Evolutionary conservation across 2,329 filamentous ascomycete genomes (phyloP).

Genomic region (Neonectria punicea): DNA sequence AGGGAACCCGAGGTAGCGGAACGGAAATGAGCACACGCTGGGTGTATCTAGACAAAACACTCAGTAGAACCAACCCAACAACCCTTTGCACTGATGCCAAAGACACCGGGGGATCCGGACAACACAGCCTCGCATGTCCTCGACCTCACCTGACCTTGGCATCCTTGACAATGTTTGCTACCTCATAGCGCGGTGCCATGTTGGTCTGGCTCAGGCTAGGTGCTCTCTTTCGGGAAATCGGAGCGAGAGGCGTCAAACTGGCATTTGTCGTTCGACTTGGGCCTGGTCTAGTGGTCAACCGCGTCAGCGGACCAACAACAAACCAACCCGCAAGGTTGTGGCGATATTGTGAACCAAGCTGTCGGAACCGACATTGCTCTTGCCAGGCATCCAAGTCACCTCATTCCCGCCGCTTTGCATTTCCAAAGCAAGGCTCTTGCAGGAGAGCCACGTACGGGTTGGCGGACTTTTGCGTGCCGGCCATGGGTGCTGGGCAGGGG

Average conservation of each 20-base stretch:
- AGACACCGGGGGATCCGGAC: slow-evolving; percentile 5
- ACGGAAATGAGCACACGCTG: slow-evolving; percentile 11
- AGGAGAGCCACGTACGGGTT: slow-evolving; percentile 15
- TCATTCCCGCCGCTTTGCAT: slow-evolving; percentile 19
- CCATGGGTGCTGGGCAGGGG: not conserved
- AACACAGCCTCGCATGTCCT: slow-evolving; percentile 33
- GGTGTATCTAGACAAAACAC: slow-evolving; percentile 13
- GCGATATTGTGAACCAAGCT: slow-evolving; percentile 23
- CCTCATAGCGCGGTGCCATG: not conserved
- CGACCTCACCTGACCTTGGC: slow-evolving; percentile 39
- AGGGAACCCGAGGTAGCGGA: slow-evolving; percentile 6
- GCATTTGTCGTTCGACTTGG: slow-evolving; percentile 1
- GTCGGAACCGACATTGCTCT: slow-evolving; percentile 21
- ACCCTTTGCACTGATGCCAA: slow-evolving; percentile 6
- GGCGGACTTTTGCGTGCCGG: slow-evolving; percentile 2
- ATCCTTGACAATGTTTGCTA: slow-evolving; percentile 4
- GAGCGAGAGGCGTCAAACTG: not conserved
- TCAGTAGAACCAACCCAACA: slow-evolving; percentile 19
- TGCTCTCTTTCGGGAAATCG: not conserved
- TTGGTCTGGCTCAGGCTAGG: not conserved
- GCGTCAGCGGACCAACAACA: slow-evolving; percentile 28
- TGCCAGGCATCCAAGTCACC: slow-evolving; percentile 6
- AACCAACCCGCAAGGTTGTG: slow-evolving; percentile 2
- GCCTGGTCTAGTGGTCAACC: slow-evolving; percentile 3
- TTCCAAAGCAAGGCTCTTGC: slow-evolving; percentile 14